Base-by-base conservation (phyloP, 1,284 basidiomycete species). In the Neolentinus lepideus region DNA sequence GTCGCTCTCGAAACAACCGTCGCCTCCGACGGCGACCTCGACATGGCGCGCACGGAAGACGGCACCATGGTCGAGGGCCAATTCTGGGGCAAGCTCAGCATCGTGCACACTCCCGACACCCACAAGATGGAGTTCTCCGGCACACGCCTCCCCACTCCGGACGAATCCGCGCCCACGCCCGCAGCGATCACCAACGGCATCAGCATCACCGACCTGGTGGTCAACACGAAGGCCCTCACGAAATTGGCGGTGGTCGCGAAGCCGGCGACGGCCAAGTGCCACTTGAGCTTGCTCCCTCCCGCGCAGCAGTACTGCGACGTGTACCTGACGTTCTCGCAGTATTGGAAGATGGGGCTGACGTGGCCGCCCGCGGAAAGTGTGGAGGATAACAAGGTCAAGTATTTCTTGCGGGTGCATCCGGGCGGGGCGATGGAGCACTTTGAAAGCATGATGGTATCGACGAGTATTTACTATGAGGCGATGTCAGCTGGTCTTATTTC, bases 1-100 rank as follows among this genome's bases (percentile, higher is more conserved):
- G 84, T 91, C 55, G 85, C 83, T 2, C 77, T 92, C 22, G 90
- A 91, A 62, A 88, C 86, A 1, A 84, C 78, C 14, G 77, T 90
- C 47, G 77, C 78, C 51, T 91, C 89, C 9, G 80, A 78, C 2
- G 83, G 85, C 55, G 88, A 91, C 61, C 75, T 90, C 31, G 89
- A 92, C 66, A 91, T 92, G 89, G 84, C 89, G 1, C 80, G 87
- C 54, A 90, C 89, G 85, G 89, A 92, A 60, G 89, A 92, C 61
- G 89, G 89, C 1, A 91, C 88, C 10, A 75, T 82, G 24, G 89
- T 92, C 22, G 89, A 88, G 54, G 89, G 89, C 46, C 73, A 79
- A 66, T 92, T 91, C 71, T 91, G 86, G 87, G 89, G 89, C 2
- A 91, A 90, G 65, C 80, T 92, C 53, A 81, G 83, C 61, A 88